phyloP scores from a whole-genome alignment of 1,139 yeast genomes.

The Yamadazyma blattariae region DNA sequence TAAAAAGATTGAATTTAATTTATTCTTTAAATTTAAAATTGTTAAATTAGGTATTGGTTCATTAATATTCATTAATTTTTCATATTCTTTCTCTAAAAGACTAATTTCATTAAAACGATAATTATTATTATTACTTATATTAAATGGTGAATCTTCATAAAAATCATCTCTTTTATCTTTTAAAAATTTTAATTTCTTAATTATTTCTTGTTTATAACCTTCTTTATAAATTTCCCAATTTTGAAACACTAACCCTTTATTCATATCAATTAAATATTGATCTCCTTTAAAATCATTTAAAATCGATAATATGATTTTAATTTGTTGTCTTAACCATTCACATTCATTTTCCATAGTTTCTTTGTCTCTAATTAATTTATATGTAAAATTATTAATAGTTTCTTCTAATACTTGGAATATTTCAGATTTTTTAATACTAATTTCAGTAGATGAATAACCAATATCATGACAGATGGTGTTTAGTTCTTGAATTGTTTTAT shows the following conservation, averaged over 20 bases:
- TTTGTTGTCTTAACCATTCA: conserved; percentile 48
- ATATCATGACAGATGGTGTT: conserved; percentile 33
- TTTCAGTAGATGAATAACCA: conserved; percentile 37
- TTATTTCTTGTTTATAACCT: conserved; percentile 33
- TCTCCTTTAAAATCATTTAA: conserved; percentile 36
- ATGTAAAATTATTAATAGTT: conserved; percentile 34
- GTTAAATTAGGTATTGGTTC: conserved; percentile 29
- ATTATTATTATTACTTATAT: conserved; percentile 14
- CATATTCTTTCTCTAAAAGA: conserved; percentile 26
- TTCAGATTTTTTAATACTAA: conserved; percentile 33
- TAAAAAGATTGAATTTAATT: conserved; percentile 35
- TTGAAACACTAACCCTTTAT: conserved; percentile 34
- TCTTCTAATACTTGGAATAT: conserved; percentile 40
- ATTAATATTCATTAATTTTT: conserved; percentile 21
- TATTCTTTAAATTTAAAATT: conserved; percentile 28
- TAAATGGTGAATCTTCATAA: conserved; percentile 29
- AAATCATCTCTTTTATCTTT: conserved; percentile 21
- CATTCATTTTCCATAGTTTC: conserved; percentile 41
- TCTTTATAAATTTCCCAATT: conserved; percentile 24
- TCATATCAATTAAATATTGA: conserved; percentile 19
- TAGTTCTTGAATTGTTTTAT: conserved; percentile 33
- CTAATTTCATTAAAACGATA: conserved; percentile 14
- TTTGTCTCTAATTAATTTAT: conserved; percentile 35
- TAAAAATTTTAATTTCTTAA: conserved; percentile 17
- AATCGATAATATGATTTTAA: conserved; percentile 39